phyloP scores from a whole-genome alignment of 23 red algal species.

The Chondrus crispus region DNA sequence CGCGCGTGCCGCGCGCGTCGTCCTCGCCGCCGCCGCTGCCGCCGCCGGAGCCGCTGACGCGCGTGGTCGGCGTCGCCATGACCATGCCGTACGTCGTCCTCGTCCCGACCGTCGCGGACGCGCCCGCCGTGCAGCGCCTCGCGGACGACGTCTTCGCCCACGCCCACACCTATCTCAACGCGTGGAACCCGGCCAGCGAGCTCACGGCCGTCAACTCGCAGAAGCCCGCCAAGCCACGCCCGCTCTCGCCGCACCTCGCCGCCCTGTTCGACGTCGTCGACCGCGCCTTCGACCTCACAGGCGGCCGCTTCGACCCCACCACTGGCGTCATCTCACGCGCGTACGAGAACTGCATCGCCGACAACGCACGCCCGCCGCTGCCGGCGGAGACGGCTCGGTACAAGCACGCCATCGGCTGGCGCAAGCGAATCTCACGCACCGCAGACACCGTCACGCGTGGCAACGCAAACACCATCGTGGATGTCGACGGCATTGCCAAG shows the following conservation, averaged over 20 bases:
- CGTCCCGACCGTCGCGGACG: background rate
- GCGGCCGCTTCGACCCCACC: slow-evolving; percentile 68
- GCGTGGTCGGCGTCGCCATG: slow-evolving; percentile 55
- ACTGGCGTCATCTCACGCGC: slow-evolving; percentile 9
- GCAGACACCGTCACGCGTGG: background rate
- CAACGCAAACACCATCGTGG: slow-evolving; percentile 54
- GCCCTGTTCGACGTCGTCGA: slow-evolving; percentile 41
- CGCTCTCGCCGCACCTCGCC: background rate
- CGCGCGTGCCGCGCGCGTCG: background rate
- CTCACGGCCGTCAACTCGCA: slow-evolving; percentile 22
- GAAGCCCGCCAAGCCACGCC: slow-evolving; percentile 3
- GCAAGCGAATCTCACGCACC: slow-evolving; percentile 1
- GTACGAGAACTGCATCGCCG: slow-evolving; percentile 29
- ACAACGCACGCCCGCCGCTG: slow-evolving; percentile 11
- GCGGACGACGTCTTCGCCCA: slow-evolving; percentile 34
- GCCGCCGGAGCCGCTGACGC: background rate
- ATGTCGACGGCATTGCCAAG: slow-evolving; percentile 58
- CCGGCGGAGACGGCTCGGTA: background rate
- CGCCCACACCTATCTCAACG: slow-evolving; percentile 25
- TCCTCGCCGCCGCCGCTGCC: background rate
- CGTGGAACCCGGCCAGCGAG: slow-evolving; percentile 42
- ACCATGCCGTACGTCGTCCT: slow-evolving; percentile 56
- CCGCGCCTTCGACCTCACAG: background rate
- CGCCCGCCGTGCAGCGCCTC: background rate
- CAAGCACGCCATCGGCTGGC: slow-evolving; percentile 48